Base-by-base conservation (phyloP, 1,284 basidiomycete species). In the Ganoderma lingzhi region DNA sequence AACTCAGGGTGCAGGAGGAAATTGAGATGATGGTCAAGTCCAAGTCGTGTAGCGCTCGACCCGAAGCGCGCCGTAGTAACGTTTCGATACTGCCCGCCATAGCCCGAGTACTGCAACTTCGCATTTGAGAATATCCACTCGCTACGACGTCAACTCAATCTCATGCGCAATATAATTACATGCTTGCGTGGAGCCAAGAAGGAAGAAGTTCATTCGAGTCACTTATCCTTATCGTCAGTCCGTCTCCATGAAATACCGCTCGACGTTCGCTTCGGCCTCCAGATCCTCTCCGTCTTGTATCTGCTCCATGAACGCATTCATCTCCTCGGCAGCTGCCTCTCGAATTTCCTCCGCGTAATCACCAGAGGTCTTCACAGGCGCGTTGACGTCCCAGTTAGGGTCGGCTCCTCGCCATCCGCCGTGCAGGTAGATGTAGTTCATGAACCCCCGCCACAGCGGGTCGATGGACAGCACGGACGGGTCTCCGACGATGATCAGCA, bases 401-500 rank as follows among this genome's bases (percentile, higher is more conserved):
- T 69, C 68, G 3, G 80, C 78, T 0, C 87, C 87, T 12, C 76
- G 83, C 85, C 85, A 88, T 4, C 86, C 88, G 4, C 79, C 79
- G 42, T 82, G 80, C 15, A 72, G 53, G 71, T 85, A 75, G 53
- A 88, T 76, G 70, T 86, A 87, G 73, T 87, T 87, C 51, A 90
- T 73, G 79, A 88, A 88, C 0, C 78, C 77, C 0, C 86, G 79
- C 88, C 88, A 89, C 0, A 87, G 75, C 0, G 82, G 83, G 69
- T 86, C 84, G 2, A 86, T 80, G 6, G 84, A 85, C 3, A 90
- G 80, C 30, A 89, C 82, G 0, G 78, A 76, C 0, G 87, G 83
- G 71, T 90, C 87, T 2, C 89, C 88, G 48, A 91, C 77, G 64
- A 90, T 78, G 64, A 90, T 84, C 1, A 91, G 80, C 1, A 90